These are phyloP conservation scores for Cercospora citrullina DNA, from an alignment of 2,329 filamentous ascomycete genomes.

Conservation along the genomic window DNA sequence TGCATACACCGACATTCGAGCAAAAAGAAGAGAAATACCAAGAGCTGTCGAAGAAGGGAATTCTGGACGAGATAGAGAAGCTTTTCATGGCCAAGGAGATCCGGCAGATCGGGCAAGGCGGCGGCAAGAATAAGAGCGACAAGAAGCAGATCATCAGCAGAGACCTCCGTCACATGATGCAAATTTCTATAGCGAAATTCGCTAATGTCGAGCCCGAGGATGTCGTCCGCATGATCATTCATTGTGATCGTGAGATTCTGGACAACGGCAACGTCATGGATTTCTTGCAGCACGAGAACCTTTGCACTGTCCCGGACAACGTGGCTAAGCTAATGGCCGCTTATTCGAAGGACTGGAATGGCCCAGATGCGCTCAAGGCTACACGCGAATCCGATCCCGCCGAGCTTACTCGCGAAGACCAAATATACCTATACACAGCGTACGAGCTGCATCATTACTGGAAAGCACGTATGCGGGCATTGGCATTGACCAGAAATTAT, in stretches of 20 bases:
- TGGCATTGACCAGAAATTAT: constrained; percentile 78
- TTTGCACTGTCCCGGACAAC: constrained; percentile 91
- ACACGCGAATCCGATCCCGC: constrained; percentile 79
- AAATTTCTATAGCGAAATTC: constrained; percentile 93
- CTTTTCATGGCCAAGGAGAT: constrained; percentile 97
- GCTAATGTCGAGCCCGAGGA: constrained; percentile 81
- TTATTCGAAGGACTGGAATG: constrained; percentile 96
- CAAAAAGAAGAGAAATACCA: constrained; percentile 94
- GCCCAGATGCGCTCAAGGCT: constrained; percentile 74
- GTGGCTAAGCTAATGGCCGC: constrained; percentile 87
- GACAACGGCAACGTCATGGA: constrained; percentile 94
- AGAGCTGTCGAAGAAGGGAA: constrained; percentile 89
- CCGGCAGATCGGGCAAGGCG: constrained; percentile 71
- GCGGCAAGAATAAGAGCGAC: constrained; percentile 73
- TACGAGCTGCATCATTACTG: constrained; percentile 97
- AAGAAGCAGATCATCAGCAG: constrained; percentile 97
- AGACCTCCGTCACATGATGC: constrained; percentile 84
- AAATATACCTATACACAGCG: constrained; percentile 89
- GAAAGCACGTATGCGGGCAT: constrained; percentile 94
- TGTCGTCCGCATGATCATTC: constrained; percentile 88
- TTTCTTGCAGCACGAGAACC: constrained; percentile 87
- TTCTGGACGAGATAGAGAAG: constrained; percentile 95
- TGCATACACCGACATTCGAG: constrained; percentile 79
- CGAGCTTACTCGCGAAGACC: constrained; percentile 91
- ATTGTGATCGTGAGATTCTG: constrained; percentile 85